A percentile compares a stretch with the other conserved stretches of the same genome.
These are phyloP conservation scores for Ascochyta lentis DNA, from an alignment of 2,329 filamentous ascomycete genomes.

Conservation along the genomic window DNA sequence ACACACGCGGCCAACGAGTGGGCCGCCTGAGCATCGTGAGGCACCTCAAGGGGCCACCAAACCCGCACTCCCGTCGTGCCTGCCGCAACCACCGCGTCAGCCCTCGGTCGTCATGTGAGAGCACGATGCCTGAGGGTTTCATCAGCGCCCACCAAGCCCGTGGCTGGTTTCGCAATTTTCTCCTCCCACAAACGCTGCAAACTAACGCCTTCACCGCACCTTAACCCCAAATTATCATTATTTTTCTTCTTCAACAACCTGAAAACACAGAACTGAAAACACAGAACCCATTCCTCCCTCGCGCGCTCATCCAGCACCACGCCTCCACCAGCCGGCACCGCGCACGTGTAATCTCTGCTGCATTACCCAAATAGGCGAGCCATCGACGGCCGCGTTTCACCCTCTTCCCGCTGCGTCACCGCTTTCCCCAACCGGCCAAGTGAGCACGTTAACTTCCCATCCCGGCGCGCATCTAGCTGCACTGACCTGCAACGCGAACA, in stretches of 20 bases:
- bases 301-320: neutral
- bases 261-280: too few relatives aligned
- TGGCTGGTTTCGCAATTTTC: conserved; percentile 10
- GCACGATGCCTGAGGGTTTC: conserved; percentile 15
- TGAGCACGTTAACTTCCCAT: neutral
- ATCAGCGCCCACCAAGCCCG: neutral
- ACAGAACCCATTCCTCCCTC: too few relatives aligned
- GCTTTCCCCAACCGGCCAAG: neutral
- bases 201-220: too few relatives aligned
- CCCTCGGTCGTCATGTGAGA: conserved; percentile 22
- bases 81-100: conserved; percentile 23
- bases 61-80: neutral
- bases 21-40: neutral
- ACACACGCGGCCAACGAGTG: neutral
- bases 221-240: too few relatives aligned
- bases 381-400: conserved; percentile 8
- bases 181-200: too few relatives aligned
- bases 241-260: too few relatives aligned
- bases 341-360: neutral
- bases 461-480: conserved; percentile 11
- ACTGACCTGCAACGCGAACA: conserved; percentile 5
- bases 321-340: neutral
- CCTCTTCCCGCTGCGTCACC: neutral
- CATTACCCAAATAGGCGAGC: neutral
- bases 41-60: neutral